phyloP scores from a whole-genome alignment of 306 rosid genomes.

The Sophora flavescens region DNA sequence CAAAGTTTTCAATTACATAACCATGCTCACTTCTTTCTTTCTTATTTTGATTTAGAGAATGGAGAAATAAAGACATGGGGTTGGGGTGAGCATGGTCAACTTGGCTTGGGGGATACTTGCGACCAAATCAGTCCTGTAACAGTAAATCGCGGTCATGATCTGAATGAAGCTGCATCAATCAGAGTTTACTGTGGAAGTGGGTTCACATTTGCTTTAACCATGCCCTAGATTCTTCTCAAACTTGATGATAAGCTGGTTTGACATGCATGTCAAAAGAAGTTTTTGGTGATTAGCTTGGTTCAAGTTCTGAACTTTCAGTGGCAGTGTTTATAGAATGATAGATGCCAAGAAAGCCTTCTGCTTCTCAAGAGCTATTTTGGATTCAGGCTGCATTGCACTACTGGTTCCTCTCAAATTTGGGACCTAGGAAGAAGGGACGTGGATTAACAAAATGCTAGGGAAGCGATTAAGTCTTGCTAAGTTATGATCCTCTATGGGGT shows the following conservation, averaged over 20 bases:
- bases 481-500: neutral
- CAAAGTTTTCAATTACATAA: constrained; percentile 1
- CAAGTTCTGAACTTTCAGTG: constrained; percentile 28
- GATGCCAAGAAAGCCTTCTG: constrained; percentile 17
- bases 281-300: constrained; percentile 5
- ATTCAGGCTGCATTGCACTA: constrained; percentile 29
- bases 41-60: constrained; percentile 50
- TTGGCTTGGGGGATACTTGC: constrained; percentile 77
- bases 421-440: constrained; percentile 16
- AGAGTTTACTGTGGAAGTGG: constrained; percentile 90
- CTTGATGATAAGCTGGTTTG: constrained; percentile 18
- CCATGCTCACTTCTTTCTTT: constrained; percentile 24
- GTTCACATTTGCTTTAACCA: constrained; percentile 68
- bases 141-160: constrained; percentile 49
- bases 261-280: constrained; percentile 5
- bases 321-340: neutral
- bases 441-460: neutral
- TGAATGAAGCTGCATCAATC: constrained; percentile 41
- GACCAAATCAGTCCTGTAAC: constrained; percentile 68
- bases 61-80: constrained; percentile 88
- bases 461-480: neutral
- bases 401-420: constrained; percentile 23
- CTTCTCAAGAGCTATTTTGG: constrained; percentile 5
- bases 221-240: constrained; percentile 35
- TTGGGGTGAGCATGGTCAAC: constrained; percentile 99